phyloP scores from a whole-genome alignment of 2,329 filamentous ascomycete genomes.

The Ascosphaera aggregata region DNA sequence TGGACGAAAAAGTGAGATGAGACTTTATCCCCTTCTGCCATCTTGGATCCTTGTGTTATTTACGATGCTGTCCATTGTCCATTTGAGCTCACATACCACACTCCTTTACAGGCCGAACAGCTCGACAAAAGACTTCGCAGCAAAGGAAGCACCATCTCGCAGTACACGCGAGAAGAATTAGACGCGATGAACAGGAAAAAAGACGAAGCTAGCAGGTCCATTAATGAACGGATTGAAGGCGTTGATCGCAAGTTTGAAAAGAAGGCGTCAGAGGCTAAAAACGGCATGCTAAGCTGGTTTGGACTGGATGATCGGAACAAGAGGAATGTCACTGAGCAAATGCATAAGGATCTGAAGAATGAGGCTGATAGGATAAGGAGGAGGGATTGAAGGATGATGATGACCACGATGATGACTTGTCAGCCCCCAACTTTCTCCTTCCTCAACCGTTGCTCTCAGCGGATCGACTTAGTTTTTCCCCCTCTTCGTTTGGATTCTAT shows the following conservation, averaged over 20 bases:
- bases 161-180: slow-evolving; percentile 1
- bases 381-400: background rate
- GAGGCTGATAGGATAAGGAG: background rate
- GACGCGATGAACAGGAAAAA: background rate
- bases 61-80: too few relatives aligned
- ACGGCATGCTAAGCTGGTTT: slow-evolving; percentile 68
- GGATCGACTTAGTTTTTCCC: too few relatives aligned
- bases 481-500: too few relatives aligned
- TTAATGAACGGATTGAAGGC: slow-evolving; percentile 39
- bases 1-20: background rate
- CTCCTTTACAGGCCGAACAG: background rate
- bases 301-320: slow-evolving; percentile 24
- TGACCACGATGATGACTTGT: too few relatives aligned
- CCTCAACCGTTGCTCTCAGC: too few relatives aligned
- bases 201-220: background rate
- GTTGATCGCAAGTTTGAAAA: slow-evolving; percentile 66
- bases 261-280: slow-evolving; percentile 60
- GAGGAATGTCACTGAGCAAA: background rate
- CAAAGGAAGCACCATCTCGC: background rate
- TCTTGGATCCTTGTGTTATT: too few relatives aligned
- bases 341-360: background rate
- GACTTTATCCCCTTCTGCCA: too few relatives aligned
- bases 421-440: too few relatives aligned
- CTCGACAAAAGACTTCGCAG: background rate
- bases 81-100: too few relatives aligned